These are phyloP conservation scores for Hyphochytrium catenoides DNA, from an alignment of 352 stramenopile species.

Conservation along the genomic window DNA sequence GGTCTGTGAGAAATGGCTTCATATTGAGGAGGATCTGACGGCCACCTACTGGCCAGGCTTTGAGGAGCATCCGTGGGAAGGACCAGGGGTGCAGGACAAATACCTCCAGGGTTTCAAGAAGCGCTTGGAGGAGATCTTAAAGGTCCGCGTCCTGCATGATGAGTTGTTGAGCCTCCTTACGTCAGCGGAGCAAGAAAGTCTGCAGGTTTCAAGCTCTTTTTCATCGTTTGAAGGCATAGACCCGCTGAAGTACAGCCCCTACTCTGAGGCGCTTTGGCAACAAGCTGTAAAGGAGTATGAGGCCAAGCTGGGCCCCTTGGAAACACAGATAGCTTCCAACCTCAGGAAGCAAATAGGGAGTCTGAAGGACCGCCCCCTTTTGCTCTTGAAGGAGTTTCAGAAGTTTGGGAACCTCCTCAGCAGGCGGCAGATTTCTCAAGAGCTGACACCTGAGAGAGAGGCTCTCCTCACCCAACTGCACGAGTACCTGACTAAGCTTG, in stretches of 20 bases:
- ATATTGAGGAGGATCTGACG: constrained; percentile 41
- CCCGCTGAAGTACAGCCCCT: constrained; percentile 65
- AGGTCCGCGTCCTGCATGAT: constrained; percentile 56
- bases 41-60: constrained; percentile 39
- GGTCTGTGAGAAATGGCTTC: constrained; percentile 59
- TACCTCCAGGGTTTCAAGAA: constrained; percentile 19
- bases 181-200: constrained; percentile 11
- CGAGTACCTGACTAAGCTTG: constrained; percentile 56
- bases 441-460: constrained; percentile 54
- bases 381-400: constrained; percentile 46
- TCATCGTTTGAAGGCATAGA: constrained; percentile 28
- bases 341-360: constrained; percentile 39
- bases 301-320: constrained; percentile 36
- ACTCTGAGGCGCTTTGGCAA: constrained; percentile 60
- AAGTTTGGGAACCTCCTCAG: constrained; percentile 56
- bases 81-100: constrained; percentile 15
- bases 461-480: constrained; percentile 55
- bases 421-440: constrained; percentile 35
- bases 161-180: constrained; percentile 47
- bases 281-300: constrained; percentile 47
- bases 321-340: constrained; percentile 46
- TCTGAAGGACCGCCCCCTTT: constrained; percentile 26
- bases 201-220: constrained; percentile 28
- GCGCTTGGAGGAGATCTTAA: constrained; percentile 49
- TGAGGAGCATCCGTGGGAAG: constrained; percentile 51